Percentiles rank a stretch among this genome's conserved stretches.
Conservation (phyloP, 164 flowering plant species). For the Houttuynia cordata region DNA sequence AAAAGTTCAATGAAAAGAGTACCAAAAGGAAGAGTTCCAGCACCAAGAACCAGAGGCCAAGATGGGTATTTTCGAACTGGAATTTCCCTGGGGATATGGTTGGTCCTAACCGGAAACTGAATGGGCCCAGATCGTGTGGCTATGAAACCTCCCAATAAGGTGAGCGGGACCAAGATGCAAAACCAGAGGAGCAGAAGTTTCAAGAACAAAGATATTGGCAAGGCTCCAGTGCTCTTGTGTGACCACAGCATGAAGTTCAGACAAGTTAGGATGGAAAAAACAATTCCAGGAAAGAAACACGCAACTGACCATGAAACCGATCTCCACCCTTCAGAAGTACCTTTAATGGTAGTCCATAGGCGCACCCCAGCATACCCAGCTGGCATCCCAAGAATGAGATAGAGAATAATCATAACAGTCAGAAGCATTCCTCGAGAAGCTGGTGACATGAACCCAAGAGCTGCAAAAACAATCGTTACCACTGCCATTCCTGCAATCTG, state of each 20-base stretch:
- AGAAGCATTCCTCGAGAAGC: constrained; percentile 33
- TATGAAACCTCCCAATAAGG: constrained; percentile 27
- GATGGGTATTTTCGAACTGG: constrained; percentile 29
- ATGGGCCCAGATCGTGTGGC: constrained; percentile 25
- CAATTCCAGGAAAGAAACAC: constrained; percentile 31
- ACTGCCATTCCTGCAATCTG: constrained; percentile 33
- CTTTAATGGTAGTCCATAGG: constrained; percentile 29
- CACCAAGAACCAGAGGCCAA: constrained; percentile 36
- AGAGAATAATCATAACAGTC: constrained; percentile 27
- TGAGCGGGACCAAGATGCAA: constrained; percentile 32
- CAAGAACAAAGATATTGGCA: constrained; percentile 27
- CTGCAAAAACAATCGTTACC: constrained; percentile 30
- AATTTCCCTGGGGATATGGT: constrained; percentile 31
- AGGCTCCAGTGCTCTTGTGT: constrained; percentile 32
- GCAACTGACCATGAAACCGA: constrained; percentile 27
- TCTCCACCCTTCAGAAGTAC: constrained; percentile 27
- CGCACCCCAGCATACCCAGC: constrained; percentile 32
- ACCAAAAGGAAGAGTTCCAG: constrained; percentile 35
- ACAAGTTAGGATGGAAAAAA: constrained; percentile 17
- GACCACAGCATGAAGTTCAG: constrained; percentile 31
- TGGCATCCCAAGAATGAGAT: constrained; percentile 27
- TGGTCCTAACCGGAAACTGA: constrained; percentile 25
- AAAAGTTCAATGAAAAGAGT: constrained; percentile 33
- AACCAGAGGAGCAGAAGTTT: constrained; percentile 28
- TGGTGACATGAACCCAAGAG: constrained; percentile 35